A percentile compares a stretch with the other conserved stretches of the same genome.
phyloP scores from a whole-genome alignment of 768 basidiomycete species.

The Glaciozyma antarctica region DNA sequence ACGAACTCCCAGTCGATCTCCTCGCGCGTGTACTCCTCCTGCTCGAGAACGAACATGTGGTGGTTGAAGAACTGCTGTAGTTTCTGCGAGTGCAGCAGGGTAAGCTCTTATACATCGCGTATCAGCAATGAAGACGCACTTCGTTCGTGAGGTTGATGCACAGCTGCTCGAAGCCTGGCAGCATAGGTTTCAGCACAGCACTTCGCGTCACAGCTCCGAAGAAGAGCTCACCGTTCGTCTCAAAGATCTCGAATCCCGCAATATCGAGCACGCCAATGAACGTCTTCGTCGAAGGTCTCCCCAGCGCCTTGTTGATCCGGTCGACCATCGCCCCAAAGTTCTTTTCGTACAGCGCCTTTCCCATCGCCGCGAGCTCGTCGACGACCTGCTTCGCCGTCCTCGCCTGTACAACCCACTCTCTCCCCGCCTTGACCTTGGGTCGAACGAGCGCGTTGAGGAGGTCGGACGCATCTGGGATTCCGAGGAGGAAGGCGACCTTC shows the following conservation, averaged over 20 bases:
- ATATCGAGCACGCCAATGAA: conserved; percentile 99
- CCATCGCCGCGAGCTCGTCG: conserved; percentile 80
- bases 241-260: conserved; percentile 89
- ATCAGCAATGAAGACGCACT: conserved; percentile 1
- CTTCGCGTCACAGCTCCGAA: neutral
- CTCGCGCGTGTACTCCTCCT: conserved; percentile 94
- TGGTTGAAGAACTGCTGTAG: conserved; percentile 98
- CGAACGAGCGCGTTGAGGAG: conserved; percentile 80
- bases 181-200: neutral
- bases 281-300: conserved; percentile 71
- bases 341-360: conserved; percentile 95
- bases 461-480: conserved; percentile 58
- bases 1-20: conserved; percentile 96
- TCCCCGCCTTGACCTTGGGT: conserved; percentile 82
- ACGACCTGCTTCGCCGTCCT: conserved; percentile 81
- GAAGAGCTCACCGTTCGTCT: conserved; percentile 29
- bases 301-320: conserved; percentile 84
- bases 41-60: conserved; percentile 99
- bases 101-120: neutral
- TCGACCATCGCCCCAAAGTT: conserved; percentile 90
- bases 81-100: conserved; percentile 42
- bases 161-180: conserved; percentile 73
- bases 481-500: conserved; percentile 76
- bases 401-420: conserved; percentile 94
- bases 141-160: conserved; percentile 99